Conservation (phyloP, 2,329 filamentous ascomycete species). For the Microsporum audouinii region DNA sequence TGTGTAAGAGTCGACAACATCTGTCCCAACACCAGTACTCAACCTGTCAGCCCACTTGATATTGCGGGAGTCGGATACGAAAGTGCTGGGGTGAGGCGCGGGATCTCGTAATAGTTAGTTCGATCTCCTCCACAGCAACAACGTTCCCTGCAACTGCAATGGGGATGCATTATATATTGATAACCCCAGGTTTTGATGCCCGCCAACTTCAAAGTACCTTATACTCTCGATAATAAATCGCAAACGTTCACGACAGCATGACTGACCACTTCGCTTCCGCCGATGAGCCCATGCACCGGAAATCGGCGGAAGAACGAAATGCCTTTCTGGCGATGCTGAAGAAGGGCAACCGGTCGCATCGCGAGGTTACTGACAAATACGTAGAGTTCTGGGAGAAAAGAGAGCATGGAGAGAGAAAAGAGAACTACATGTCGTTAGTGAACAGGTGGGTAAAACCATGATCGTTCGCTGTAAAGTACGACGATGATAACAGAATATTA, state of each 20-base stretch:
- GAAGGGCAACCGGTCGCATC: conserved; percentile 69
- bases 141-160: background rate
- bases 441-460: conserved; percentile 58
- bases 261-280: background rate
- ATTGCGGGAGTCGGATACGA: background rate
- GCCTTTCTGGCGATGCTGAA: conserved; percentile 72
- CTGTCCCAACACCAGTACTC: no score
- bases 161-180: background rate
- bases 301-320: conserved; percentile 56
- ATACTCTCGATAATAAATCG: background rate
- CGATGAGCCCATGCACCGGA: conserved; percentile 52
- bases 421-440: conserved; percentile 85
- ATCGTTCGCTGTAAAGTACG: background rate
- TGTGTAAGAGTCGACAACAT: no score
- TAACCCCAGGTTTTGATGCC: background rate
- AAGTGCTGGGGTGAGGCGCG: background rate
- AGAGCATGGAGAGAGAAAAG: conserved; percentile 55
- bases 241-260: background rate
- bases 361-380: conserved; percentile 77
- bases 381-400: conserved; percentile 97
- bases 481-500: conserved; percentile 25
- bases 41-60: background rate
- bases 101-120: background rate
- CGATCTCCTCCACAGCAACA: background rate
- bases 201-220: background rate